Conservation (phyloP, 73 alveolate genomes). For the Loxodes magnus region DNA sequence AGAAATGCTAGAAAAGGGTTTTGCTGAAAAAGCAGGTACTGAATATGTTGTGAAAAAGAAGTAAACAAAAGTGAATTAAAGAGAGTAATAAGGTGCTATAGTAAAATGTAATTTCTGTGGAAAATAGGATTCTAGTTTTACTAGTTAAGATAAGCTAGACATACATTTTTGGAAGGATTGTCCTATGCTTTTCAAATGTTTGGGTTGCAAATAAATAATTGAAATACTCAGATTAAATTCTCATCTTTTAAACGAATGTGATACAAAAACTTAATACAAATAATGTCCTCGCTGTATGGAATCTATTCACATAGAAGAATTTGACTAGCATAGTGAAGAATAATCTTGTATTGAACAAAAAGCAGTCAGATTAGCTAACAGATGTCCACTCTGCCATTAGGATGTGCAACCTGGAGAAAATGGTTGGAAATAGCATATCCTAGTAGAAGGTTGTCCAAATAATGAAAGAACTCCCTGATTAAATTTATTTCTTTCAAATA, state of each 20-base stretch:
- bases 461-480: constrained; percentile 89
- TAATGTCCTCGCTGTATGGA: constrained; percentile 87
- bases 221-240: constrained; percentile 66
- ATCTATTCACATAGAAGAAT: constrained; percentile 72
- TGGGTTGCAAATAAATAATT: constrained; percentile 74
- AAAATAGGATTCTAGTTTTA: constrained; percentile 51
- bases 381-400: constrained; percentile 96
- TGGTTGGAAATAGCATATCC: constrained; percentile 87
- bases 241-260: constrained; percentile 83
- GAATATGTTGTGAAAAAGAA: constrained; percentile 25
- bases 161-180: constrained; percentile 83
- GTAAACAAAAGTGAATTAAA: constrained; percentile 24
- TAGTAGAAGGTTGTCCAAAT: constrained; percentile 67
- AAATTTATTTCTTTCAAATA: no score
- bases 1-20: constrained; percentile 30
- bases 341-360: constrained; percentile 21
- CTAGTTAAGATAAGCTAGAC: constrained; percentile 58
- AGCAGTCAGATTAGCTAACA: constrained; percentile 54
- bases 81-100: constrained; percentile 21
- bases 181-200: constrained; percentile 76
- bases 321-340: constrained; percentile 69
- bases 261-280: constrained; percentile 51
- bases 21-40: constrained; percentile 28
- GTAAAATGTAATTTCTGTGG: constrained; percentile 75
- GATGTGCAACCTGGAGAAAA: constrained; percentile 74